A percentile compares a stretch with the other conserved stretches of the same genome.
phyloP scores from a whole-genome alignment of 768 basidiomycete genomes.

The Epithele typhae region DNA sequence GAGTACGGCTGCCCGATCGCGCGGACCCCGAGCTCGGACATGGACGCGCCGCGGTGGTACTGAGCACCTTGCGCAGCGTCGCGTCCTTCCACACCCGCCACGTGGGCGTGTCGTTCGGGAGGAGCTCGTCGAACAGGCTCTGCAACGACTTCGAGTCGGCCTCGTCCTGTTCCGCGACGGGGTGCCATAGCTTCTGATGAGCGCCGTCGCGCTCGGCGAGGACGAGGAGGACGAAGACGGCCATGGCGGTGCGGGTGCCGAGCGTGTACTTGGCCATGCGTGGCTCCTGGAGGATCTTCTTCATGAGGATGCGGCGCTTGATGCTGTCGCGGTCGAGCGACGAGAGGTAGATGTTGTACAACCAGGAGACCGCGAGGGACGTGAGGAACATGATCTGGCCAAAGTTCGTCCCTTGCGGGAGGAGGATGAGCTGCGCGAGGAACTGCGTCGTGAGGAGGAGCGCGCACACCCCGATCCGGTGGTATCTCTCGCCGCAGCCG shows the following conservation, averaged over 20 bases:
- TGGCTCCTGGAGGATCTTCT: neutral
- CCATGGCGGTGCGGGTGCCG: constrained; percentile 8
- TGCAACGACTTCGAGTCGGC: neutral
- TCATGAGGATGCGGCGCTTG: constrained; percentile 4
- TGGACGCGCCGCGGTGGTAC: no score
- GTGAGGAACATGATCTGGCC: constrained; percentile 12
- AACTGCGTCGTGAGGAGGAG: constrained; percentile 6
- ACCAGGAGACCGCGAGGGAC: constrained; percentile 9
- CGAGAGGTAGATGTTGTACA: constrained; percentile 5
- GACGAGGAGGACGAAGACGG: constrained; percentile 5
- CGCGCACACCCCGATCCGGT: constrained; percentile 1
- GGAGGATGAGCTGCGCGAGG: constrained; percentile 10
- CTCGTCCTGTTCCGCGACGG: no score
- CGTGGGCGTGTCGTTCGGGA: constrained; percentile 2
- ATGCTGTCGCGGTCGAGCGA: constrained; percentile 2
- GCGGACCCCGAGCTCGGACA: no score
- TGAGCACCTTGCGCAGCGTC: no score
- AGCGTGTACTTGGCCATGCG: constrained; percentile 2
- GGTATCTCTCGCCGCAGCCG: neutral
- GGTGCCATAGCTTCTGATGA: no score
- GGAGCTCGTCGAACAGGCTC: neutral
- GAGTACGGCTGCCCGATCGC: no score
- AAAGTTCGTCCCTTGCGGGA: constrained; percentile 9
- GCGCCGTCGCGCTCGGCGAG: neutral
- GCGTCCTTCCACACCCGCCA: constrained; percentile 4